Base-by-base conservation (phyloP, 2,329 filamentous ascomycete species). In the Epichloe sp. region DNA sequence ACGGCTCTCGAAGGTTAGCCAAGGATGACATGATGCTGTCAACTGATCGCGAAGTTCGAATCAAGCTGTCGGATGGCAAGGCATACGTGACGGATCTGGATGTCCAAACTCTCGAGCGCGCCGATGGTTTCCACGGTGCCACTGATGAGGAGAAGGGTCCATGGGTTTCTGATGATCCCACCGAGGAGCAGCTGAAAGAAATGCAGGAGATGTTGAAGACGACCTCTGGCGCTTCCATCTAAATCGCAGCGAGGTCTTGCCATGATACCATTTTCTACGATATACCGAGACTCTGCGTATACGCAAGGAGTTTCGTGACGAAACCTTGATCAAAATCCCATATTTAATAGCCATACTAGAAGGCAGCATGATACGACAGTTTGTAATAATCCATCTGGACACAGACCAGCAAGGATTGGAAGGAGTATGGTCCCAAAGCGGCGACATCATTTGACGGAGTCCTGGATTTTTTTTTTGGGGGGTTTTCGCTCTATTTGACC, bases 1-100 rank as follows among this genome's bases (percentile, higher is more conserved):
- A 97, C 63, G 93, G 93, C 0, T 78, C 78, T 15, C 82, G 90
- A 49, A 83, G 91, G 42, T 77, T 98, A 47, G 93, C 87, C 79
- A 97, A 97, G 73, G 93, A 98, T 64, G 93, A 98, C 70, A 93
- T 97, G 88, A 95, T 96, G 89, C 82, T 98, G 47, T 88, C 90
- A 59, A 89, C 86, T 15, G 89, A 95, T 60, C 90, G 93, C 62
- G 93, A 98, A 70, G 88, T 97, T 38, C 88, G 91, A 62, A 76
- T 95, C 66, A 82, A 82, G 67, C 76, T 96, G 17, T 79, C 79
- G 23, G 85, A 88, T 62, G 80, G 80, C 62, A 82, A 85, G 61
- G 77, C 80, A 1, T 97, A 95, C 64, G 83, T 96, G 40, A 97
- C 91, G 6, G 93, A 97, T 63, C 76, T 98, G 44, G 93, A 97